phyloP scores from a whole-genome alignment of 2,329 filamentous ascomycete genomes.

The Chrysosporium keratinophilum region DNA sequence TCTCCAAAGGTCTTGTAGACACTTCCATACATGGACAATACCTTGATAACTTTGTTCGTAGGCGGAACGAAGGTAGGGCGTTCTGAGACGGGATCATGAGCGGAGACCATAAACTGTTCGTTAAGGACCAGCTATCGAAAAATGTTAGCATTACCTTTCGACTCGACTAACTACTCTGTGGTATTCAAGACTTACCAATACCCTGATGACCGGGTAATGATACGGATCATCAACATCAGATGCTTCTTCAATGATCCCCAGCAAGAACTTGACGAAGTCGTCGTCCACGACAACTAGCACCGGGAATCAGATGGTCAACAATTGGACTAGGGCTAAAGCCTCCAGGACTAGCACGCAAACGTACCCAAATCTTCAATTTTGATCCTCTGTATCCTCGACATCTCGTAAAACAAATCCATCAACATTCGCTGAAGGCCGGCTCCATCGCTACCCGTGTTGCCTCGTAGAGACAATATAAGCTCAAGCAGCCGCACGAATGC shows the following conservation, averaged over 20 bases:
- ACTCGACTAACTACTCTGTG: not conserved
- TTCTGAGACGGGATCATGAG: slow-evolving; percentile 43
- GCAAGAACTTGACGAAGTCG: slow-evolving; percentile 70
- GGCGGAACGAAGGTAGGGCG: slow-evolving; percentile 42
- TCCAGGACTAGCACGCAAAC: slow-evolving; percentile 25
- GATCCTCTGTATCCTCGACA: slow-evolving; percentile 82
- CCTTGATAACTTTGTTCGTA: slow-evolving; percentile 90
- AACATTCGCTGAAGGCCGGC: slow-evolving; percentile 65
- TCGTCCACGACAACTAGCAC: slow-evolving; percentile 46
- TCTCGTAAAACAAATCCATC: slow-evolving; percentile 87
- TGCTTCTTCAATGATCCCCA: slow-evolving; percentile 75
- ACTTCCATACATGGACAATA: slow-evolving; percentile 69
- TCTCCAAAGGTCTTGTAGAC: slow-evolving; percentile 91
- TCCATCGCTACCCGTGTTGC: slow-evolving; percentile 43
- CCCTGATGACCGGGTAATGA: slow-evolving; percentile 88
- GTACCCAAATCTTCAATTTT: slow-evolving; percentile 64
- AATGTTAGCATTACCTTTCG: slow-evolving; percentile 16
- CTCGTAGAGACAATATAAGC: slow-evolving; percentile 56
- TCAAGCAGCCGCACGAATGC: slow-evolving; percentile 77
- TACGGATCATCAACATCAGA: slow-evolving; percentile 87
- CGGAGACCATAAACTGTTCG: slow-evolving; percentile 89
- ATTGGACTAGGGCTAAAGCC: not conserved
- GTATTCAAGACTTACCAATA: slow-evolving; percentile 54
- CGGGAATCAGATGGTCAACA: not conserved
- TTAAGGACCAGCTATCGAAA: slow-evolving; percentile 73